phyloP scores from a whole-genome alignment of 768 basidiomycete species.

The Lactarius hengduanensis region DNA sequence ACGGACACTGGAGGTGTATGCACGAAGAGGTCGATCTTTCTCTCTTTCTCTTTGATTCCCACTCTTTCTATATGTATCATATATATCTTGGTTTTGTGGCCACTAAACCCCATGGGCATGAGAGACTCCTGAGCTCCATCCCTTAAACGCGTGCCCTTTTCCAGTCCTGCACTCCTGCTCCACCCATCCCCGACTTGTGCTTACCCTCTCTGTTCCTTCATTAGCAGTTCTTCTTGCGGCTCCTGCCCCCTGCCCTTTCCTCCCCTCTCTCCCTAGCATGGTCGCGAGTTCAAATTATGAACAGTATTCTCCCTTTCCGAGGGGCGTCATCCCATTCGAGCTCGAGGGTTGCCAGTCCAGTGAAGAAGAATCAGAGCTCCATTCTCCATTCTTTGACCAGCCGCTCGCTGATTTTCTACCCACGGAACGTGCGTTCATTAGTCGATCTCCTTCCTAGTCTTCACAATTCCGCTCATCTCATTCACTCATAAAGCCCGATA shows the following conservation, averaged over 20 bases:
- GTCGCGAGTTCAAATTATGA: slow-evolving; percentile 55
- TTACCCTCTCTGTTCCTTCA: slow-evolving; percentile 34
- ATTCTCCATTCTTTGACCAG: slow-evolving; percentile 68
- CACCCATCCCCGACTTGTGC: slow-evolving; percentile 33
- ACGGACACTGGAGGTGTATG: slow-evolving; percentile 17
- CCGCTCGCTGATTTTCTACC: slow-evolving; percentile 40
- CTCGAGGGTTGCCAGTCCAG: slow-evolving; percentile 64
- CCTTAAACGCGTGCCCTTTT: slow-evolving; percentile 27
- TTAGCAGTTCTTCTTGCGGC: slow-evolving; percentile 32
- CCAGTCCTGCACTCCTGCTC: slow-evolving; percentile 33
- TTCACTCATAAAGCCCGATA: slow-evolving; percentile 65
- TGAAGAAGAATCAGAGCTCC: slow-evolving; percentile 73
- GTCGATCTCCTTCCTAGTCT: slow-evolving; percentile 14
- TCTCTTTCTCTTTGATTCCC: neutral
- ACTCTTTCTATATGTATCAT: slow-evolving; percentile 9
- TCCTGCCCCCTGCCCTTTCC: slow-evolving; percentile 30
- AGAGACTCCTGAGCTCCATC: slow-evolving; percentile 14
- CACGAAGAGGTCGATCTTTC: slow-evolving; percentile 1
- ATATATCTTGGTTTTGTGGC: slow-evolving; percentile 14
- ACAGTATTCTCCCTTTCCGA: slow-evolving; percentile 56
- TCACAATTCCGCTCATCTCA: slow-evolving; percentile 20
- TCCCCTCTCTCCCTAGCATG: slow-evolving; percentile 41
- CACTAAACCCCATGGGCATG: slow-evolving; percentile 21
- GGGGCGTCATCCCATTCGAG: slow-evolving; percentile 47
- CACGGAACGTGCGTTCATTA: slow-evolving; percentile 36